These are phyloP conservation scores for Saturnispora quitensis DNA, from an alignment of 805 yeast genomes.

Conservation along the genomic window DNA sequence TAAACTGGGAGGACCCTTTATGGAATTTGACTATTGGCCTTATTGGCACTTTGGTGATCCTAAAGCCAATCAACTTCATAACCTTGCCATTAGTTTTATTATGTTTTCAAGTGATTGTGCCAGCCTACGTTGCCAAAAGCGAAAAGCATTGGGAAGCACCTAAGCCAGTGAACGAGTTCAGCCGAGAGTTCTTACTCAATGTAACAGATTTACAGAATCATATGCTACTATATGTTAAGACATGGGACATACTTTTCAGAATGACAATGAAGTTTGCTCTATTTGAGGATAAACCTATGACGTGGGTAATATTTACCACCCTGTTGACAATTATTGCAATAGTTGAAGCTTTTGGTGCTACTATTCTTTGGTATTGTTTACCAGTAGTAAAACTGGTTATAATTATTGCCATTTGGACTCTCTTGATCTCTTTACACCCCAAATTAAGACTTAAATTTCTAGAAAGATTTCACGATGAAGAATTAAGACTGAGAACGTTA, in stretches of 20 bases:
- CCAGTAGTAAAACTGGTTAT: slow-evolving; percentile 27
- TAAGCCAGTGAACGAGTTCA: slow-evolving; percentile 68
- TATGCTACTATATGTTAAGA: slow-evolving; percentile 53
- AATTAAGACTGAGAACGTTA: slow-evolving; percentile 45
- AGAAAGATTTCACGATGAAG: slow-evolving; percentile 48
- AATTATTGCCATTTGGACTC: slow-evolving; percentile 42
- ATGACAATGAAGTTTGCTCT: slow-evolving; percentile 48
- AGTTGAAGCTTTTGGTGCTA: slow-evolving; percentile 25
- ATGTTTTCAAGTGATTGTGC: slow-evolving; percentile 50
- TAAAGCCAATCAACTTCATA: slow-evolving; percentile 50
- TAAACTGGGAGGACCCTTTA: slow-evolving; percentile 57
- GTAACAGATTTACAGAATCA: slow-evolving; percentile 79
- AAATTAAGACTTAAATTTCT: slow-evolving; percentile 37
- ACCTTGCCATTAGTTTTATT: slow-evolving; percentile 48
- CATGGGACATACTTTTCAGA: slow-evolving; percentile 48
- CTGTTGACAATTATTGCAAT: slow-evolving; percentile 14
- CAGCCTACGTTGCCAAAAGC: slow-evolving; percentile 53
- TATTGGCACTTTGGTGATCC: slow-evolving; percentile 30
- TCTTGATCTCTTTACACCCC: slow-evolving; percentile 44
- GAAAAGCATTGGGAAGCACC: slow-evolving; percentile 49
- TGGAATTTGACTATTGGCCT: slow-evolving; percentile 49
- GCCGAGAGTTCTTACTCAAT: slow-evolving; percentile 69
- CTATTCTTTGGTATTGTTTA: slow-evolving; percentile 12
- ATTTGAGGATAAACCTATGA: slow-evolving; percentile 53
- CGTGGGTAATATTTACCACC: slow-evolving; percentile 40